Conservation (phyloP, 2,329 filamentous ascomycete genomes). For the Apiospora malaysiana region DNA sequence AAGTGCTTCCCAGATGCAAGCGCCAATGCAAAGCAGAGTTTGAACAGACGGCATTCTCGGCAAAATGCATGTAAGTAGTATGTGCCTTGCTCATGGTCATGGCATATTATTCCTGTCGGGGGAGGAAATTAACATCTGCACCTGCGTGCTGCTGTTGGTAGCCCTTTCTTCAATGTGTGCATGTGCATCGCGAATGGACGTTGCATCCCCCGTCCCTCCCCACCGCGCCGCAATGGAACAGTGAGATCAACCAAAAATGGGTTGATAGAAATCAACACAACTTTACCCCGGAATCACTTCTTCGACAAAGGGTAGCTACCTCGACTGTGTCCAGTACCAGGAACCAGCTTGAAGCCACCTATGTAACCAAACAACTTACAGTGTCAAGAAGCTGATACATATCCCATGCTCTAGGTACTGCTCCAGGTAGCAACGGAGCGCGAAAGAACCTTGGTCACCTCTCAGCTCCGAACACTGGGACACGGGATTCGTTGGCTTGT, state of each 20-base stretch:
- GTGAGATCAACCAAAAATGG: background rate
- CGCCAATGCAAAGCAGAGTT: conserved; percentile 20
- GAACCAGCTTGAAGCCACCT: too few species aligned
- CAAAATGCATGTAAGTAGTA: conserved; percentile 20
- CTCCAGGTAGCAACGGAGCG: too few species aligned
- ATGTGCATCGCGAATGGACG: background rate
- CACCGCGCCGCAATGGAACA: background rate
- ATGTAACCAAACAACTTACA: too few species aligned
- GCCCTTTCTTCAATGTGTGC: background rate
- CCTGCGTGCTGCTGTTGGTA: background rate
- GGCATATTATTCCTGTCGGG: background rate
- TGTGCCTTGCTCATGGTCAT: background rate
- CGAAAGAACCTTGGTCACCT: background rate
- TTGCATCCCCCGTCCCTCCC: background rate
- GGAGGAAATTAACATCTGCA: background rate
- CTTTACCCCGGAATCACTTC: conserved; percentile 14
- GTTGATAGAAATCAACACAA: background rate
- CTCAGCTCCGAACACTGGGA: background rate
- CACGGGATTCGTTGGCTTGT: background rate
- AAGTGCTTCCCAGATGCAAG: conserved; percentile 11
- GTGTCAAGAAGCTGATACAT: too few species aligned
- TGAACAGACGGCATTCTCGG: conserved; percentile 16
- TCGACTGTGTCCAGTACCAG: background rate
- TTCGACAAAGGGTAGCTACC: background rate
- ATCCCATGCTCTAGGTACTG: too few species aligned